Evolutionary conservation across 1,284 basidiomycete genomes (phyloP), one percentile per base, ranked within the genome.

Genomic region (Tylopilus orsonianus): DNA sequence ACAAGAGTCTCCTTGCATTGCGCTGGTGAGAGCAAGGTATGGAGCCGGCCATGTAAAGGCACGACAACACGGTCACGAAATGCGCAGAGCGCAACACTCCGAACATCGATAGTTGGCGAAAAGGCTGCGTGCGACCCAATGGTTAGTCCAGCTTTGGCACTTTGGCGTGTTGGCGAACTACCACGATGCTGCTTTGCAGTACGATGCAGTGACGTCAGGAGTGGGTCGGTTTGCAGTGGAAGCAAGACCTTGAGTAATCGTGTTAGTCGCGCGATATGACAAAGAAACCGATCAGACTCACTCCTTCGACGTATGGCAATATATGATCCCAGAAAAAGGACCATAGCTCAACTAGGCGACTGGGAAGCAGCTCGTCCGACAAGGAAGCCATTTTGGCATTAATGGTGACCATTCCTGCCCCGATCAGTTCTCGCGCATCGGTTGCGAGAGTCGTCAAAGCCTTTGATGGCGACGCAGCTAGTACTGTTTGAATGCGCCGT

Each of bases 271-370:
- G n/a, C 35, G 40, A 37, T 13, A 27, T 14, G 19, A 26, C 22
- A 18, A 19, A 7, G n/a, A 18, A 32, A 39, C 14, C 2, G 33
- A 34, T 18, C 33, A 49, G 14, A 75, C 83, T 62, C 60, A 90
- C 89, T 44, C 87, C 88, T 75, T 94, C 90, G 34, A 93, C 74
- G 63, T 93, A 95, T 1, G 94, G 93, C 1, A 98, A 72, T 18
- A 97, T 85, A 53, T 92, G 87, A 55, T 90, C 88, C 85, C 93
- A 97, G 72, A 97, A 97, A 73, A 96, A 95, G 6, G 79, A 81
- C 95, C 95, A 98, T 13, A 90, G 77, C 56, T 96, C 92, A 1
- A 93, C 90, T 9, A 96, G 75, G 8, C 90, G 78, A 1, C 75
- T 74, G 14, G 95, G 71, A 5, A 97, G 76, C 56, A 83, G 80